A percentile compares a stretch with the other conserved stretches of the same genome.
These are phyloP conservation scores for Metschnikowia noctiluminum DNA, from an alignment of 805 yeast genomes.

Conservation along the genomic window DNA sequence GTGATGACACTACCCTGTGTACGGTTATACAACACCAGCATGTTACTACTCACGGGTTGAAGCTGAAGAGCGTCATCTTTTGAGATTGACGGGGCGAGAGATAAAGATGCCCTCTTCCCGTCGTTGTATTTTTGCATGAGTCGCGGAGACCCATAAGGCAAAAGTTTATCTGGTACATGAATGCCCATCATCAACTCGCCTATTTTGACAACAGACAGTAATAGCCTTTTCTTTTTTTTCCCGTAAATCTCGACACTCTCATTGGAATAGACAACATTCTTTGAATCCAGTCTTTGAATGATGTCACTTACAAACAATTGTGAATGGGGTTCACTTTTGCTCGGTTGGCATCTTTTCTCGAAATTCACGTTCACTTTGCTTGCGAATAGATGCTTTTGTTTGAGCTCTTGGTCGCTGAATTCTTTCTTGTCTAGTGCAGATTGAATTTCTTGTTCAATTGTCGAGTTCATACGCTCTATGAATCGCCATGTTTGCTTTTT, in stretches of 20 bases:
- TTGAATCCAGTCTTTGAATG: slow-evolving; percentile 3
- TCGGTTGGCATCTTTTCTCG: slow-evolving; percentile 2
- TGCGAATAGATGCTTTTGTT: slow-evolving; percentile 27
- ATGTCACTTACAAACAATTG: background rate
- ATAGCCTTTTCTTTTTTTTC: slow-evolving; percentile 35
- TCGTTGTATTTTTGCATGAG: slow-evolving; percentile 36
- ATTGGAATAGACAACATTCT: slow-evolving; percentile 14
- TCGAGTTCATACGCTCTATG: slow-evolving; percentile 25
- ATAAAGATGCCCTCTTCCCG: slow-evolving; percentile 11
- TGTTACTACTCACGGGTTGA: slow-evolving; percentile 20
- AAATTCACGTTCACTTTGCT: slow-evolving; percentile 1
- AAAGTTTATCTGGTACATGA: slow-evolving; percentile 30
- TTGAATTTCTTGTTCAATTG: slow-evolving; percentile 37
- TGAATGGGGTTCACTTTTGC: background rate
- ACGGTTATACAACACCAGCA: slow-evolving; percentile 32
- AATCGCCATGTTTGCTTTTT: slow-evolving; percentile 32
- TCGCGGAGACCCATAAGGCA: slow-evolving; percentile 37
- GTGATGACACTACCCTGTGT: slow-evolving; percentile 21
- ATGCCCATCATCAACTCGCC: slow-evolving; percentile 35
- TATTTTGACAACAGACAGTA: slow-evolving; percentile 30
- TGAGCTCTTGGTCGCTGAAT: slow-evolving; percentile 26
- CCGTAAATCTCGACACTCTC: slow-evolving; percentile 25
- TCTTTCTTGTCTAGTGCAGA: slow-evolving; percentile 27
- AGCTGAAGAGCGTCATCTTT: slow-evolving; percentile 3
- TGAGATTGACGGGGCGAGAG: background rate